Evolutionary conservation across 345 rosid species (phyloP).

Genomic region (Populus tremula): DNA sequence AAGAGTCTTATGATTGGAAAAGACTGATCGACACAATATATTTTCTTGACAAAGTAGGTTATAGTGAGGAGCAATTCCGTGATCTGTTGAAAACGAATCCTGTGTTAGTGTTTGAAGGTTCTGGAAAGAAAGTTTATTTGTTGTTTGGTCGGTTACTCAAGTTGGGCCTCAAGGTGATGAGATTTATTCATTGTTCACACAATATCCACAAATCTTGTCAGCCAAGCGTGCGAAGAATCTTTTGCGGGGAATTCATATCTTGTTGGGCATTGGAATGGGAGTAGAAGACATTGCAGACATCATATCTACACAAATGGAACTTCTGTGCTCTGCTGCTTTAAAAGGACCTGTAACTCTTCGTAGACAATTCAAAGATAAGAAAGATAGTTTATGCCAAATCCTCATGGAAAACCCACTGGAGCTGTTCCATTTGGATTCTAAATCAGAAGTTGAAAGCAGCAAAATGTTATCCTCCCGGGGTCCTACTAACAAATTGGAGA

Average conservation of each 20-base stretch:
- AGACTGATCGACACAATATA: slow-evolving; percentile 53
- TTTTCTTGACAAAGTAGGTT: slow-evolving; percentile 63
- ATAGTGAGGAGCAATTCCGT: slow-evolving; percentile 45
- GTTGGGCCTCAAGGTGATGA: slow-evolving; percentile 51
- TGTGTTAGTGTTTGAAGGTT: slow-evolving; percentile 53
- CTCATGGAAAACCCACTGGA: slow-evolving; percentile 56
- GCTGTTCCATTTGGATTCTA: slow-evolving; percentile 54
- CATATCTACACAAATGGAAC: slow-evolving; percentile 35
- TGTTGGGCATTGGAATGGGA: slow-evolving; percentile 55
- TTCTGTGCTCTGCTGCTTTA: slow-evolving; percentile 49
- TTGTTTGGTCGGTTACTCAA: slow-evolving; percentile 62
- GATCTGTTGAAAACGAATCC: slow-evolving; percentile 49
- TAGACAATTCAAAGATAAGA: slow-evolving; percentile 38
- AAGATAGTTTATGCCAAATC: slow-evolving; percentile 44
- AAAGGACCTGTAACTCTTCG: slow-evolving; percentile 53
- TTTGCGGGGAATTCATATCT: slow-evolving; percentile 43
- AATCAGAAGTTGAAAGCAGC: slow-evolving; percentile 30
- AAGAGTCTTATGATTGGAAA: slow-evolving; percentile 51
- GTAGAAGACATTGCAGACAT: slow-evolving; percentile 40
- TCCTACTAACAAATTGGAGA: slow-evolving; percentile 42
- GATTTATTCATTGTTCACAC: slow-evolving; percentile 43
- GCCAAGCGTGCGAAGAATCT: slow-evolving; percentile 45
- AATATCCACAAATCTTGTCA: slow-evolving; percentile 53
- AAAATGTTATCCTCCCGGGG: slow-evolving; percentile 21
- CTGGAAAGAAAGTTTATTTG: slow-evolving; percentile 56